Percentiles rank a stretch among this genome's conserved stretches.
These are phyloP conservation scores for Medicago arabica DNA, from an alignment of 306 rosid genomes.

Conservation along the genomic window DNA sequence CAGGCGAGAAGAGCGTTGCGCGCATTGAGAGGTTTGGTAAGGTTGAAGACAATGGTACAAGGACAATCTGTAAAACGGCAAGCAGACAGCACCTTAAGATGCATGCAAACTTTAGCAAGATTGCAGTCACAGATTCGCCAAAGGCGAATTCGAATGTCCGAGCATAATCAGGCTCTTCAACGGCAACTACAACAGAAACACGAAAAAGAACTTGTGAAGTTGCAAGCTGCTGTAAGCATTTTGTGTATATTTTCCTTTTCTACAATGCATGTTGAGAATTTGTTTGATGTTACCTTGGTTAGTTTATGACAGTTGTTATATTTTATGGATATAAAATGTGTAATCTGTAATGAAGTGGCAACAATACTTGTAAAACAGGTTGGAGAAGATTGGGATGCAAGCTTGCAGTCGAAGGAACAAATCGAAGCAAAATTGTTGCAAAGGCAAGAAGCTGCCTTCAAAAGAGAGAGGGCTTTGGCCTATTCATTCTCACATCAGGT, in stretches of 20 bases:
- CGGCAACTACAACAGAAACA: slow-evolving; percentile 64
- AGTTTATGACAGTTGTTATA: too few relatives aligned
- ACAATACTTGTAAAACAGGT: slow-evolving; percentile 41
- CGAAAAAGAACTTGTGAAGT: slow-evolving; percentile 63
- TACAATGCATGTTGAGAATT: not conserved
- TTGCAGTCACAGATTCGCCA: slow-evolving; percentile 73
- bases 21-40: slow-evolving; percentile 78
- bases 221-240: slow-evolving; percentile 55
- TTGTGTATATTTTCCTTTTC: slow-evolving; percentile 13
- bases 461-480: slow-evolving; percentile 92
- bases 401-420: slow-evolving; percentile 74
- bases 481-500: slow-evolving; percentile 92
- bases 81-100: slow-evolving; percentile 67
- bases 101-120: slow-evolving; percentile 82
- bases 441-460: slow-evolving; percentile 77
- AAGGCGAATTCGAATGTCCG: slow-evolving; percentile 78
- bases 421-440: slow-evolving; percentile 56
- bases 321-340: not conserved
- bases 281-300: too few relatives aligned
- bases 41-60: slow-evolving; percentile 68
- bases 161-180: slow-evolving; percentile 78
- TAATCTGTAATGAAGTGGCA: slow-evolving; percentile 11
- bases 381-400: slow-evolving; percentile 73
- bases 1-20: slow-evolving; percentile 83
- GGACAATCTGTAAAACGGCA: slow-evolving; percentile 73